These are phyloP conservation scores for Neurospora sublineolata DNA, from an alignment of 495 filamentous ascomycete genomes.

Conservation along the genomic window DNA sequence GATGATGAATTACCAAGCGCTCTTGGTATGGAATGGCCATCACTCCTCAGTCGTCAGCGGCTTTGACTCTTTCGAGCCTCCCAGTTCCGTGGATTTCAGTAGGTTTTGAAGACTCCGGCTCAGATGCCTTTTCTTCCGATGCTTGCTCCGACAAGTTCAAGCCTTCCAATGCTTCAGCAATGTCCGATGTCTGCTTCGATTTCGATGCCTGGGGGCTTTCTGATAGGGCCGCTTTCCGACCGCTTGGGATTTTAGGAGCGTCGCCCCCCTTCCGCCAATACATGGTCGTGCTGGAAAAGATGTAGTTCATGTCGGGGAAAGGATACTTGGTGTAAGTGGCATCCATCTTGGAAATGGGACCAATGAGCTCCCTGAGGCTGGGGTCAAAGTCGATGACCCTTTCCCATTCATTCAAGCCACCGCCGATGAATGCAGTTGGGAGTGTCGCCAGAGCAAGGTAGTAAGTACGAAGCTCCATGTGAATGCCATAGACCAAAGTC, in stretches of 20 bases:
- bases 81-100: neutral
- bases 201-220: neutral
- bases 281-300: conserved; percentile 29
- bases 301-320: conserved; percentile 29
- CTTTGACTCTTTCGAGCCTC: neutral
- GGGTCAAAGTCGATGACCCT: conserved; percentile 15
- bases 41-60: neutral
- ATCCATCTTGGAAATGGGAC: conserved; percentile 19
- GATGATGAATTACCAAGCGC: neutral
- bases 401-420: conserved; percentile 27
- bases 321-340: conserved; percentile 15
- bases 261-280: conserved; percentile 18
- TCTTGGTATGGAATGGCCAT: neutral
- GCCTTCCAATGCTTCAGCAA: neutral
- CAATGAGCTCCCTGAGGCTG: neutral
- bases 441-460: conserved; percentile 21
- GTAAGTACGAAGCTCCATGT: conserved; percentile 43
- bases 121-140: neutral
- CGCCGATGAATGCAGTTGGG: conserved; percentile 35
- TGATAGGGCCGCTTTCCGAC: neutral
- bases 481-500: conserved; percentile 45
- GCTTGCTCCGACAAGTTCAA: neutral
- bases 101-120: neutral
- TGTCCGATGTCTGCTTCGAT: neutral
- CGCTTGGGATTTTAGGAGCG: neutral